Percentiles rank a stretch among this genome's conserved stretches.
These are phyloP conservation scores for Aspergillus indologenus DNA, from an alignment of 495 filamentous ascomycete genomes.

Conservation along the genomic window DNA sequence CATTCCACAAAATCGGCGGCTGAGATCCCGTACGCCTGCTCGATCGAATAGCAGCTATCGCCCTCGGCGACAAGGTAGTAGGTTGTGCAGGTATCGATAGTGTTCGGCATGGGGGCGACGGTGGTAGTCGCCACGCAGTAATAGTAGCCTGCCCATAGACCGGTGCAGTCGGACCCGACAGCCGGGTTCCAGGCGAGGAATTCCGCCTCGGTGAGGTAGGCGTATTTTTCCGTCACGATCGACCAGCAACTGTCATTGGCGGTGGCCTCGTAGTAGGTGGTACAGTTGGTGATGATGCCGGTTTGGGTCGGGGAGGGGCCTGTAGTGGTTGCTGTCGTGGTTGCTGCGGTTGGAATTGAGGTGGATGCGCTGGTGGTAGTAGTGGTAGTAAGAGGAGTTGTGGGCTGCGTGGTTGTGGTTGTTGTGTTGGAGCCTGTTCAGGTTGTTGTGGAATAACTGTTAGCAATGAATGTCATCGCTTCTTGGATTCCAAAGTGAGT, in stretches of 20 bases:
- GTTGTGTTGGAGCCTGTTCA: not conserved
- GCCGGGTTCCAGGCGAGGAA: constrained; percentile 11
- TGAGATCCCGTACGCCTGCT: constrained; percentile 9
- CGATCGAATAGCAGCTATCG: constrained; percentile 10
- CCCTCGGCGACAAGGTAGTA: constrained; percentile 8
- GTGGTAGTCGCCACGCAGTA: constrained; percentile 9
- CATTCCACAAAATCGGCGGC: constrained; percentile 12
- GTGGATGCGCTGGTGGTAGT: not conserved
- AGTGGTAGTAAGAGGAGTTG: too few species aligned
- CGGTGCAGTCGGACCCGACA: not conserved
- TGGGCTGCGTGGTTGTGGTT: constrained; percentile 7
- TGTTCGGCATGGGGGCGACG: constrained; percentile 4
- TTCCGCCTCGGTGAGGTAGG: not conserved
- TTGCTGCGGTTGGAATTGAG: too few species aligned
- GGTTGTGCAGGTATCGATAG: constrained; percentile 4
- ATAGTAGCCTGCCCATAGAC: constrained; percentile 7
- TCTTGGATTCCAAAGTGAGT: too few species aligned
- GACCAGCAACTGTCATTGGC: not conserved
- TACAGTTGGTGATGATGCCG: constrained; percentile 2
- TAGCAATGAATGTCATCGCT: too few species aligned
- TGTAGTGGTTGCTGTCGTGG: constrained; percentile 1
- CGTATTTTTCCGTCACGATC: constrained; percentile 6
- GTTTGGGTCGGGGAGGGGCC: constrained; percentile 6
- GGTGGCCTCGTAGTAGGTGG: constrained; percentile 4
- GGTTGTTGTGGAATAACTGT: too few species aligned